Evolutionary conservation across 768 basidiomycete species (phyloP).

Genomic region (Amanita rimosa): DNA sequence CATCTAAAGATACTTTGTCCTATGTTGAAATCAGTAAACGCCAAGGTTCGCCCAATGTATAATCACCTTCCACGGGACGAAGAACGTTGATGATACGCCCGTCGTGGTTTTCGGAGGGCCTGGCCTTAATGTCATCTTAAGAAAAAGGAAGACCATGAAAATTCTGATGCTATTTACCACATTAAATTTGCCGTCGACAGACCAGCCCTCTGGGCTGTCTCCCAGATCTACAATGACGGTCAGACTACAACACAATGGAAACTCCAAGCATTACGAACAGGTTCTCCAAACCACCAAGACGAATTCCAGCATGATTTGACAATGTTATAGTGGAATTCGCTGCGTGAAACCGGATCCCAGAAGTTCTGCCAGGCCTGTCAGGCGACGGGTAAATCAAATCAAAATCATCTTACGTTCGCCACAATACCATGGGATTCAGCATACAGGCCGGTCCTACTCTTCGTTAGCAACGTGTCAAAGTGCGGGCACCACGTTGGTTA

Average conservation of each 20-base stretch:
- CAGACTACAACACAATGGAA: neutral
- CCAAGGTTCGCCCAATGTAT: neutral
- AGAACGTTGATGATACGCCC: too few species aligned
- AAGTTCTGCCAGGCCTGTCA: conserved; percentile 47
- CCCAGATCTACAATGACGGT: conserved; percentile 65
- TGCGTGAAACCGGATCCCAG: conserved; percentile 58
- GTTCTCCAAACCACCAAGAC: conserved; percentile 85
- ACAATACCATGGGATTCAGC: conserved; percentile 89
- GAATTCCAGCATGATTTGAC: conserved; percentile 51
- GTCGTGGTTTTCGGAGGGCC: conserved; percentile 68
- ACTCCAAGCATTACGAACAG: conserved; percentile 31
- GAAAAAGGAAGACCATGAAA: neutral
- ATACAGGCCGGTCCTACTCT: conserved; percentile 74
- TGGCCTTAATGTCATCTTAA: conserved; percentile 37
- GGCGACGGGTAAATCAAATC: neutral
- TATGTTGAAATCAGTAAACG: conserved; percentile 10
- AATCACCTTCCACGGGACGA: conserved; percentile 65
- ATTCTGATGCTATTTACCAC: conserved; percentile 47
- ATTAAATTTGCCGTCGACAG: conserved; percentile 78
- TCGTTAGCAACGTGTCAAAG: conserved; percentile 1
- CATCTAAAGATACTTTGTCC: conserved; percentile 52
- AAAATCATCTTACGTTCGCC: conserved; percentile 47
- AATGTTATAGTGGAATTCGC: conserved; percentile 65
- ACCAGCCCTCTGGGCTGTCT: conserved; percentile 67
- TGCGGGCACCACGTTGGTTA: neutral